phyloP scores from a whole-genome alignment of 2,329 filamentous ascomycete species.

The Byssothecium circinans region DNA sequence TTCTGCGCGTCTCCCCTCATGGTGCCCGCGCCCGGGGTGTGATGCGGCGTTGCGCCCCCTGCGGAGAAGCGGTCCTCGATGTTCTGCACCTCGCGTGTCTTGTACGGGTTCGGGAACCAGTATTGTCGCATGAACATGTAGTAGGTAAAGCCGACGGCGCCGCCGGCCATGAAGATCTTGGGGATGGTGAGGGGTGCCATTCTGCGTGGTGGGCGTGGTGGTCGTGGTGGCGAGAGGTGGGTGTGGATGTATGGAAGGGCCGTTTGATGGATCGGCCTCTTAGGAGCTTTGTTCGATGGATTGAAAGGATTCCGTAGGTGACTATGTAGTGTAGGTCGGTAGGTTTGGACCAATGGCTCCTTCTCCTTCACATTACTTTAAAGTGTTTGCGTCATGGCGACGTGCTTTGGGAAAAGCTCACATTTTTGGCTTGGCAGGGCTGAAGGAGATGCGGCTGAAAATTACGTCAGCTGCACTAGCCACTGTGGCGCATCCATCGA shows the following conservation, averaged over 20 bases:
- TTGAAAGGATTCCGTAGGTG: background rate
- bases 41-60: constrained; percentile 35
- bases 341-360: background rate
- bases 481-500: constrained; percentile 9
- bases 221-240: background rate
- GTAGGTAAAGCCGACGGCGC: constrained; percentile 39
- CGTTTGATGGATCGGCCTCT: background rate
- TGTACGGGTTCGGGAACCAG: constrained; percentile 44
- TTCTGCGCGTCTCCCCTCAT: constrained; percentile 24
- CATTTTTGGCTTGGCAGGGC: constrained; percentile 12
- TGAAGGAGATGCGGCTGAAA: background rate
- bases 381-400: constrained; percentile 37
- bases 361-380: constrained; percentile 18
- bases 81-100: constrained; percentile 38
- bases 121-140: constrained; percentile 42
- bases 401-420: constrained; percentile 23
- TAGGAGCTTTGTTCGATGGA: background rate
- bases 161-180: constrained; percentile 43
- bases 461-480: constrained; percentile 14
- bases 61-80: constrained; percentile 38
- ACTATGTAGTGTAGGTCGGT: background rate
- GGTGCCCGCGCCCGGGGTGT: constrained; percentile 33
- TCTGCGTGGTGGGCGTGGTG: constrained; percentile 4
- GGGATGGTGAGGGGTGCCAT: constrained; percentile 39
- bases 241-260: background rate